Evolutionary conservation across 352 stramenopile genomes (phyloP), one percentile per base, ranked within the genome.

Genomic region (Thalassiosira mediterranea): DNA sequence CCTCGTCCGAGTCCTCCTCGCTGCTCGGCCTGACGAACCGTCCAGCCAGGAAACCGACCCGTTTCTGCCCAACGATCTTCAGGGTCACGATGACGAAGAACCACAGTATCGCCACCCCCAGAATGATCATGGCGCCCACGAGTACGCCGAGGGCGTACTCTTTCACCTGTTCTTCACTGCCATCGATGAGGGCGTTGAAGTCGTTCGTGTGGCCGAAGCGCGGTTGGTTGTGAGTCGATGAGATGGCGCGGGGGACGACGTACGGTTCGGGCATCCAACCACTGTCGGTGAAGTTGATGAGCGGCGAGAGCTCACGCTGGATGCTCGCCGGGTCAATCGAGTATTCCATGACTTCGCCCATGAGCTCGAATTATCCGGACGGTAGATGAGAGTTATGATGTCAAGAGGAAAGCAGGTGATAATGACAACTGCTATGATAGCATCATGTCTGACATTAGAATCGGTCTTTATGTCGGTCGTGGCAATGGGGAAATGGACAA

Each of bases 11-110:
- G 42, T 25, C 26, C 32, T 54, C 25, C 51, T 40, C 10, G 54
- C 15, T 17, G 23, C 0, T 8, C 25, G 64, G 72, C 25, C 58
- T 15, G 2, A 63, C 52, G 13, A 81, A 40, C n/a, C 58, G 17
- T 10, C 72, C 72, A 3, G 72, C 54, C 5, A 81, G 64, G 42
- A 81, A 81, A 17, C 72, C 64, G 0, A 81, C 64, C 7, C 31
- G 44, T 34, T 71, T 58, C 3, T 34, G 58, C 32, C 72, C 72
- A 1, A 47, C 23, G 42, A 49, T 54, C 46, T 75, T 82, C 19
- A 82, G 56, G 17, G 42, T 15, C 3, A 79, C 7, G 25, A 82
- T 77, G 23, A 68, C 31, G 15, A 73, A 21, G 21, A 64, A 68
- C 73, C 66, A 82, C 1, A 82, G 2, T 1, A 79, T 11, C 1